phyloP scores from a whole-genome alignment of 2,329 filamentous ascomycete genomes.

The Arthrobotrys megalospora region DNA sequence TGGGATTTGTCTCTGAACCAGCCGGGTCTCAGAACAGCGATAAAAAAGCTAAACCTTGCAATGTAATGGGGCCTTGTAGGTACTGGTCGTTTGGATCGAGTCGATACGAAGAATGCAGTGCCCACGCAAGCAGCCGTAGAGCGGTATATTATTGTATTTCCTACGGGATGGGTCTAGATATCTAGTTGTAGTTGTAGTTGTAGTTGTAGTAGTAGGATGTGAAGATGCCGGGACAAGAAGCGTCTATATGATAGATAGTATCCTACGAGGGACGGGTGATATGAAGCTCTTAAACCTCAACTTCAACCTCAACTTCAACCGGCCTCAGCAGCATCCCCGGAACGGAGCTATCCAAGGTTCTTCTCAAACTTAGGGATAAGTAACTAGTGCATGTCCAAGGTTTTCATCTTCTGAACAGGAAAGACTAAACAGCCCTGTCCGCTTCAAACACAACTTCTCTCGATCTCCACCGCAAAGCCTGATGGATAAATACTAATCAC shows the following conservation, averaged over 20 bases:
- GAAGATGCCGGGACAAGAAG: too few species aligned
- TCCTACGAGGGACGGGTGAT: too few species aligned
- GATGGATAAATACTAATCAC: slow-evolving; percentile 13
- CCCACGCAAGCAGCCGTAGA: slow-evolving; percentile 5
- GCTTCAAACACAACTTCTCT: not conserved
- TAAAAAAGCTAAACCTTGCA: not conserved
- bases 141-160: too few species aligned
- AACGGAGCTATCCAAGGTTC: slow-evolving; percentile 4
- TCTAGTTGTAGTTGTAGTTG: too few species aligned
- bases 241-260: too few species aligned
- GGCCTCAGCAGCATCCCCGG: not conserved
- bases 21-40: slow-evolving; percentile 1
- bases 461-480: slow-evolving; percentile 36
- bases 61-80: not conserved
- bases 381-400: slow-evolving; percentile 13
- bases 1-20: slow-evolving; percentile 10
- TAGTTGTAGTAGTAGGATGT: too few species aligned
- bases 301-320: not conserved
- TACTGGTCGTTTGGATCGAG: not conserved
- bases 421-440: slow-evolving; percentile 6
- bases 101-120: slow-evolving; percentile 3
- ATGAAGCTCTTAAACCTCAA: not conserved
- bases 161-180: too few species aligned
- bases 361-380: too few species aligned
- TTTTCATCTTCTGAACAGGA: slow-evolving; percentile 22